phyloP scores from a whole-genome alignment of 2,329 filamentous ascomycete species.

The Stagonosporopsis cucurbitacearum region DNA sequence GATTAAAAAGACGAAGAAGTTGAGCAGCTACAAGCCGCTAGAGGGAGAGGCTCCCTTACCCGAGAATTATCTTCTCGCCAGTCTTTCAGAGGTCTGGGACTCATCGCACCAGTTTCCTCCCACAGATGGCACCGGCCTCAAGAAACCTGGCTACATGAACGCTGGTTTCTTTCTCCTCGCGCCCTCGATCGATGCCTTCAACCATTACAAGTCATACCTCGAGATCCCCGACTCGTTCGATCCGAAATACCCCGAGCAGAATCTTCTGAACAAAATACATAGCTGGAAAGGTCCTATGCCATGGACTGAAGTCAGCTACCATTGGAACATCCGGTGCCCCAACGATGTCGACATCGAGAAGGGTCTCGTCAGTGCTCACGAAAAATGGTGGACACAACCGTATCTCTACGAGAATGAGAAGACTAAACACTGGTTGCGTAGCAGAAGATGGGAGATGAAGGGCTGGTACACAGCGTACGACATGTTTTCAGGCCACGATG shows the following conservation, averaged over 20 bases:
- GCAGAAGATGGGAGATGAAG: slow-evolving; percentile 50
- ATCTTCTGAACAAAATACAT: slow-evolving; percentile 48
- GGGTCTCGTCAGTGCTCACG: slow-evolving; percentile 48
- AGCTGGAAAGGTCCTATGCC: slow-evolving; percentile 49
- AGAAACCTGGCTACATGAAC: slow-evolving; percentile 43
- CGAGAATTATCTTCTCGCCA: slow-evolving; percentile 42
- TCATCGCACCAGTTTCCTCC: slow-evolving; percentile 46
- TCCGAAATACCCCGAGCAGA: slow-evolving; percentile 46
- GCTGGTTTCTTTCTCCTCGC: slow-evolving; percentile 49
- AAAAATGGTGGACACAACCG: slow-evolving; percentile 50
- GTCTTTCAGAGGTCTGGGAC: slow-evolving; percentile 41
- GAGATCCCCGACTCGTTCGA: slow-evolving; percentile 41
- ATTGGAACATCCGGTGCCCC: slow-evolving; percentile 50
- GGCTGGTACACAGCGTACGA: slow-evolving; percentile 43
- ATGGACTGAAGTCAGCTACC: slow-evolving; percentile 46
- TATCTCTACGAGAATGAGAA: slow-evolving; percentile 33
- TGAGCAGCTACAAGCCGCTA: slow-evolving; percentile 15
- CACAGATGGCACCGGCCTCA: slow-evolving; percentile 34
- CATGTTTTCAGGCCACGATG: slow-evolving; percentile 1
- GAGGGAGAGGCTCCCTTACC: slow-evolving; percentile 38
- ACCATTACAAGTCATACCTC: slow-evolving; percentile 43
- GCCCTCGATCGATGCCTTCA: slow-evolving; percentile 38
- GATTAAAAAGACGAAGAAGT: slow-evolving; percentile 20
- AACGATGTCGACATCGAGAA: slow-evolving; percentile 46
- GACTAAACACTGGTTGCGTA: slow-evolving; percentile 41